These are phyloP conservation scores for Aureobasidium sp. DNA, from an alignment of 2,329 filamentous ascomycete genomes.

Conservation along the genomic window DNA sequence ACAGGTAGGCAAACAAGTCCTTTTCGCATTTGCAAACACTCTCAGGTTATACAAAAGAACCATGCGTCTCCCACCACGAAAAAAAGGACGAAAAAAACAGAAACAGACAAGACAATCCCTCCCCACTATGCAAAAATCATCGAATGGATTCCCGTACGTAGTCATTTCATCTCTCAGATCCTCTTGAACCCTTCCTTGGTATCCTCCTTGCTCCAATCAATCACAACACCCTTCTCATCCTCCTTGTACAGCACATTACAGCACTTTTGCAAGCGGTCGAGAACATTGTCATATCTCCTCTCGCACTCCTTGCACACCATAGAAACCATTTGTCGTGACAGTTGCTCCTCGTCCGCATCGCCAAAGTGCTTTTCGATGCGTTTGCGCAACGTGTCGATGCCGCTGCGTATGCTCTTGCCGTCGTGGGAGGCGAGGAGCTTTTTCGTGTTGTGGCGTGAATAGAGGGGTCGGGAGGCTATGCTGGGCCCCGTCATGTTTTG, in stretches of 20 bases:
- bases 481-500: conserved; percentile 36
- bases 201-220: conserved; percentile 29
- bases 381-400: conserved; percentile 82
- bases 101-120: too few species aligned
- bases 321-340: conserved; percentile 50
- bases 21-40: too few species aligned
- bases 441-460: conserved; percentile 74
- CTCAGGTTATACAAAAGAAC: too few species aligned
- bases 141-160: too few species aligned
- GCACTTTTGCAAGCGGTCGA: conserved; percentile 39
- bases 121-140: too few species aligned
- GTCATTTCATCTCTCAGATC: conserved; percentile 1
- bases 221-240: conserved; percentile 35
- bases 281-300: conserved; percentile 43
- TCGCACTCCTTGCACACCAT: conserved; percentile 55
- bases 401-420: conserved; percentile 73
- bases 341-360: conserved; percentile 62
- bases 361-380: conserved; percentile 96
- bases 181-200: conserved; percentile 26
- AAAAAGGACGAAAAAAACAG: too few species aligned
- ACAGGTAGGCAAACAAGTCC: too few species aligned
- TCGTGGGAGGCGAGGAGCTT: conserved; percentile 78
- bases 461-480: conserved; percentile 72
- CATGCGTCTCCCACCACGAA: too few species aligned
- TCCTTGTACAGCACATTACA: conserved; percentile 35